These are phyloP conservation scores for Epichloe scottii DNA, from an alignment of 2,329 filamentous ascomycete species.

Conservation along the genomic window DNA sequence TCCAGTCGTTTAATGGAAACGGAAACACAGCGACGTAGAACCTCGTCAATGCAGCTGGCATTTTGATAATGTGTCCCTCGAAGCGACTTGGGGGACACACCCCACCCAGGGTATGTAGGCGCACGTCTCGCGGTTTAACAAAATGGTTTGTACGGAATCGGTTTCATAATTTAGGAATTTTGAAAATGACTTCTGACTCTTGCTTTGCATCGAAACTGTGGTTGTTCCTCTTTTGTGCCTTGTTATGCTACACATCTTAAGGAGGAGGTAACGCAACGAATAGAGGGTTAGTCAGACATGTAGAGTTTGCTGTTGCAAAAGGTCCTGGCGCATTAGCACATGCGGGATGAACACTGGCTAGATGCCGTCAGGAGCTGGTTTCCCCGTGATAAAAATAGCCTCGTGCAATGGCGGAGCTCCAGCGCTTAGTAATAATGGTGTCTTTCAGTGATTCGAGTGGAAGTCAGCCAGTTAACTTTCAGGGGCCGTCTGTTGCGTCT, in stretches of 20 bases:
- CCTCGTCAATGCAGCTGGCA: constrained; percentile 3
- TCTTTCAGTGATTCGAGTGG: not conserved
- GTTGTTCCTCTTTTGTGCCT: not conserved
- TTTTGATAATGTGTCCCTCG: not conserved
- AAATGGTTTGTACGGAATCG: constrained; percentile 7
- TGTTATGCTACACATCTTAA: no score
- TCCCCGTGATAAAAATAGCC: no score
- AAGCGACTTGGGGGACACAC: not conserved
- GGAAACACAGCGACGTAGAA: constrained; percentile 13
- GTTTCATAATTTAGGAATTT: not conserved
- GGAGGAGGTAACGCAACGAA: no score
- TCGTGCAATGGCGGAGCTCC: no score
- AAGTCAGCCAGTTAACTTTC: not conserved
- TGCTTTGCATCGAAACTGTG: not conserved
- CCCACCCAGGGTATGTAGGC: constrained; percentile 2
- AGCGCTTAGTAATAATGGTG: not conserved
- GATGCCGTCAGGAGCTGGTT: no score
- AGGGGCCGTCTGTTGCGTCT: not conserved
- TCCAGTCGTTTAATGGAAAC: constrained; percentile 12
- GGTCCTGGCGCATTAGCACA: no score
- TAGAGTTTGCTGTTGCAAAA: no score
- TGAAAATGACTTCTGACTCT: not conserved
- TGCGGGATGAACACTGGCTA: no score
- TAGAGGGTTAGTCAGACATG: no score
- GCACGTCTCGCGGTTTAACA: constrained; percentile 4